Percentiles rank a stretch among this genome's conserved stretches.
Conservation (phyloP, 805 yeast species). For the Kazachstania taianensis region DNA sequence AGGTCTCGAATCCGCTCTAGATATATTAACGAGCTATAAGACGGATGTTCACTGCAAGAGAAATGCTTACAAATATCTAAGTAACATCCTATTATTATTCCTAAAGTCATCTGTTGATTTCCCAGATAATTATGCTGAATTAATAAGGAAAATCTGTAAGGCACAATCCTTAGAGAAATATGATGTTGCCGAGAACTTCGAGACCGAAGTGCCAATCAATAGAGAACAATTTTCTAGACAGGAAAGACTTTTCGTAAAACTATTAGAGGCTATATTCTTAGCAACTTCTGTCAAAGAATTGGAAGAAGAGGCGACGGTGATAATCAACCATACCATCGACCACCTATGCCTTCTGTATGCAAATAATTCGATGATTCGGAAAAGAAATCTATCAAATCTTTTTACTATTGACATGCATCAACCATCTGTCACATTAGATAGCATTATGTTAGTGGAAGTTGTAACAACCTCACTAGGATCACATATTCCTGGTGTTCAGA, state of each 20-base stretch:
- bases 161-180: constrained; percentile 25
- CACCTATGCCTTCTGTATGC: constrained; percentile 74
- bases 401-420: constrained; percentile 74
- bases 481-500: constrained; percentile 58
- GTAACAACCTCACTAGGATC: constrained; percentile 73
- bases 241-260: constrained; percentile 52
- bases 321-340: constrained; percentile 59
- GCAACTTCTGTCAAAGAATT: constrained; percentile 68
- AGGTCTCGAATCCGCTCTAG: constrained; percentile 70
- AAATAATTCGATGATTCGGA: constrained; percentile 60
- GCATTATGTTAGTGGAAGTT: constrained; percentile 62
- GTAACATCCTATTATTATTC: constrained; percentile 56
- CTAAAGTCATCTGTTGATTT: constrained; percentile 35
- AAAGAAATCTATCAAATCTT: constrained; percentile 53
- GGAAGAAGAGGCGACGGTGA: constrained; percentile 50
- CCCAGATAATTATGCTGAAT: constrained; percentile 33
- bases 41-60: constrained; percentile 53
- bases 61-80: constrained; percentile 67
- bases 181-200: constrained; percentile 28
- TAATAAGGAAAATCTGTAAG: constrained; percentile 42
- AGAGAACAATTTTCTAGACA: constrained; percentile 43
- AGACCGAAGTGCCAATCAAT: constrained; percentile 37
- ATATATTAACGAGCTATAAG: constrained; percentile 56
- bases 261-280: constrained; percentile 63
- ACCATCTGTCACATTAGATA: constrained; percentile 61